phyloP scores from a whole-genome alignment of 1,284 basidiomycete species.

The Inonotus hispidus region DNA sequence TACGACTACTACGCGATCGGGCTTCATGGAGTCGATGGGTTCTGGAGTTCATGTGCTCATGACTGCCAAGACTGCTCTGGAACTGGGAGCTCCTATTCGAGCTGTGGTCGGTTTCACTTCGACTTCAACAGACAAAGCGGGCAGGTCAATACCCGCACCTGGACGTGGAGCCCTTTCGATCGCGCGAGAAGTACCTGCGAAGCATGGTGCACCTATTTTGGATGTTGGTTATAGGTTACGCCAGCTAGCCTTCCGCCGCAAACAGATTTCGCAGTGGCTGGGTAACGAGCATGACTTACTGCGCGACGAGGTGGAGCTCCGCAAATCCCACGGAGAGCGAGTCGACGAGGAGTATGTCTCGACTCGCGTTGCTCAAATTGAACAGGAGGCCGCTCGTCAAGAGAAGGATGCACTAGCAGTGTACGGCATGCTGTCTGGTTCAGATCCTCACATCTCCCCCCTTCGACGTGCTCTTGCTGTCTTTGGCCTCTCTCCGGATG shows the following conservation, averaged over 20 bases:
- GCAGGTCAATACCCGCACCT: conserved; percentile 90
- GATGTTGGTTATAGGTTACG: conserved; percentile 84
- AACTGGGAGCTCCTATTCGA: conserved; percentile 91
- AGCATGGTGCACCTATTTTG: conserved; percentile 72
- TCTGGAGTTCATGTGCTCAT: conserved; percentile 96
- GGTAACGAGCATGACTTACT: conserved; percentile 82
- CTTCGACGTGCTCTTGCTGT: conserved; percentile 93
- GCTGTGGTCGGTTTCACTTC: conserved; percentile 94
- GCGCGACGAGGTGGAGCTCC: conserved; percentile 67
- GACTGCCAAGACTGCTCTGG: conserved; percentile 92
- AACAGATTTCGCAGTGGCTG: conserved; percentile 92
- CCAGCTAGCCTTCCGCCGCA: conserved; percentile 89
- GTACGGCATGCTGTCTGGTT: conserved; percentile 93
- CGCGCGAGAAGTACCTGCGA: conserved; percentile 75
- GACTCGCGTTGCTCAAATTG: conserved; percentile 73
- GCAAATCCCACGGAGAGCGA: conserved; percentile 48
- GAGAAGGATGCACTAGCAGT: conserved; percentile 87
- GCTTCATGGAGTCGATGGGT: conserved; percentile 98
- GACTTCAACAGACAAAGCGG: conserved; percentile 96
- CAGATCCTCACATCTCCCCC: conserved; percentile 81
- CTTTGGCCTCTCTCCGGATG: conserved; percentile 92
- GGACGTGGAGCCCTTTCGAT: conserved; percentile 86
- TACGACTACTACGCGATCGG: conserved; percentile 91
- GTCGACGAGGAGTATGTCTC: conserved; percentile 69
- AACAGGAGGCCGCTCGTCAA: conserved; percentile 84